Evolutionary conservation across 2,329 filamentous ascomycete species (phyloP).

Genomic region (Pleoardoris graminearum): DNA sequence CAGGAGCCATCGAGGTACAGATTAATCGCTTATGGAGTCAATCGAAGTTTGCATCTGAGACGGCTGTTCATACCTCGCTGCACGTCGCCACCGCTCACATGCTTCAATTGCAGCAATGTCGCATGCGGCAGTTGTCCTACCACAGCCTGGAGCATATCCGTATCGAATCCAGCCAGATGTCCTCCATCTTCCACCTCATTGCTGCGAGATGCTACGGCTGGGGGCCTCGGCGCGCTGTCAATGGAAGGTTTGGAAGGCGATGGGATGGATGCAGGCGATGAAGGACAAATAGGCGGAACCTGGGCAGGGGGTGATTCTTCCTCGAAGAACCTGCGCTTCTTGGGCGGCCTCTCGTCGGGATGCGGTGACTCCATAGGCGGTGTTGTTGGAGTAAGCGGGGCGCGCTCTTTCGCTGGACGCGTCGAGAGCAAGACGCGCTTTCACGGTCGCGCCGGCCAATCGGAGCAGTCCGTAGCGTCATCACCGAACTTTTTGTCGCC

Average conservation of each 20-base stretch:
- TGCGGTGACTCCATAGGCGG: constrained; percentile 45
- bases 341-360: constrained; percentile 58
- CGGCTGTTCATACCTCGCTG: constrained; percentile 49
- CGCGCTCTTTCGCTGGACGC: constrained; percentile 2
- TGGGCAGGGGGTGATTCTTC: constrained; percentile 50
- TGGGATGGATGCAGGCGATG: constrained; percentile 37
- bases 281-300: constrained; percentile 18
- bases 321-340: constrained; percentile 66
- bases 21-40: constrained; percentile 57
- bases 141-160: constrained; percentile 59
- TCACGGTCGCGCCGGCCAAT: constrained; percentile 30
- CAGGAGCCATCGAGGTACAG: constrained; percentile 67
- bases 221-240: constrained; percentile 6
- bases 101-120: constrained; percentile 54
- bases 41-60: not conserved
- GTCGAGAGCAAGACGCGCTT: constrained; percentile 37
- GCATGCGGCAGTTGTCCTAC: constrained; percentile 57
- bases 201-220: constrained; percentile 6
- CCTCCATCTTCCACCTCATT: constrained; percentile 15
- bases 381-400: constrained; percentile 10
- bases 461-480: constrained; percentile 34
- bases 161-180: constrained; percentile 54
- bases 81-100: constrained; percentile 57
- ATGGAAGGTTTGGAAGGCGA: constrained; percentile 30
- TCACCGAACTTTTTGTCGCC: constrained; percentile 14